Base-by-base conservation (phyloP, 208 protist species). In the Herpetomonas tarakana region DNA sequence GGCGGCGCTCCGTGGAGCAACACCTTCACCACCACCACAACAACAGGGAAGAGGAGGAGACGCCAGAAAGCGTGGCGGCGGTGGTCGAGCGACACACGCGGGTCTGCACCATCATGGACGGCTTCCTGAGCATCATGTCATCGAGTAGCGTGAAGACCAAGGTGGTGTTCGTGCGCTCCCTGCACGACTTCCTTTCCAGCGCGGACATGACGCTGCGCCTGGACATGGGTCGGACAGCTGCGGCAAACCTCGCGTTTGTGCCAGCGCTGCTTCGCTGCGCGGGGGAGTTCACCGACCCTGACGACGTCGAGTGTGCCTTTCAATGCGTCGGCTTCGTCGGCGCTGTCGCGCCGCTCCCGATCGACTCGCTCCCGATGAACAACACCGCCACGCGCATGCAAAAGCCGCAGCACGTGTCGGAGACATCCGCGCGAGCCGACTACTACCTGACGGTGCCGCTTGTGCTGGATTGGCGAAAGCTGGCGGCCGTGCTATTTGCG, bases 311-410 rank as follows among this genome's bases (percentile, higher is more conserved):
- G 31, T 78, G 73, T 52, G 83, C 75, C n/a, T 74, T 92, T 49
- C 64, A 68, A 7, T 91, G 80, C 59, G 74, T 91, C 2, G 85
- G 85, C 24, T 78, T 94, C 46, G 73, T 94, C 54, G 88, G 85
- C 26, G 88, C 85, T 9, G 66, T 87, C 22, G 55, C 71, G 2
- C 58, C 79, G 19, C 60, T 3, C 58, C 1, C 22, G 26, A 22
- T 25, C 26, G 27, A 27, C 19, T 12, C 24, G 6, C 45, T 45
- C 11, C 27, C 38, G n/a, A 52, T 39, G n/a, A 6, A 31, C 11
- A 25, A 57, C 19, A 35, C 35, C 2, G 50, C 44, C 35, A 21
- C 16, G 6, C 28, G 57, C 14, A 62, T 57, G 53, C 0, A 27
- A 0, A 14, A 30, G 18, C 22, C 64, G 19, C 65, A 65, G 22